Evolutionary conservation across 1,284 basidiomycete genomes (phyloP).

Genomic region (Porodaedalea pini): DNA sequence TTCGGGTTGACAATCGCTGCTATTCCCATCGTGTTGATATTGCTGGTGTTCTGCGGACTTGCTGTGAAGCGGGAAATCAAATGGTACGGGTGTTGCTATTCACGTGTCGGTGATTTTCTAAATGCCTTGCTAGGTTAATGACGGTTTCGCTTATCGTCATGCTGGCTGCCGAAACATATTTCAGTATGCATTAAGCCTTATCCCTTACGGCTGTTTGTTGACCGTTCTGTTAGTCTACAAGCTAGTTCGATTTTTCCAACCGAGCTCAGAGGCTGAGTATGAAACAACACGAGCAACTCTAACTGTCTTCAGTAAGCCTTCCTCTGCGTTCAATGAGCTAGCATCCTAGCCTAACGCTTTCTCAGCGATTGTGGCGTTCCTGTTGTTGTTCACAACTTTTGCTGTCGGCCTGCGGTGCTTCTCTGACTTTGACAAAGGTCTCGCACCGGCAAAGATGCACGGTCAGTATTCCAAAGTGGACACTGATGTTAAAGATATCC

Average conservation of each 20-base stretch:
- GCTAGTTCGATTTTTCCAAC: constrained; percentile 72
- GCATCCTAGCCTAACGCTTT: constrained; percentile 10
- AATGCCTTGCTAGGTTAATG: constrained; percentile 53
- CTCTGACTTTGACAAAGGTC: constrained; percentile 73
- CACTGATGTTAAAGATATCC: constrained; percentile 17
- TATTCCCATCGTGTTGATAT: constrained; percentile 71
- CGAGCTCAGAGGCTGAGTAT: constrained; percentile 51
- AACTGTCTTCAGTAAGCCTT: constrained; percentile 58
- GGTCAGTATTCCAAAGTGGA: constrained; percentile 48
- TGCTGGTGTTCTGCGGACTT: constrained; percentile 62
- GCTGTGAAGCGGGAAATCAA: constrained; percentile 78
- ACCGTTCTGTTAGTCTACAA: constrained; percentile 60
- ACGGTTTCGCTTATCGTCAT: constrained; percentile 63
- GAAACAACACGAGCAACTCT: constrained; percentile 69
- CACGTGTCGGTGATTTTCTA: neutral
- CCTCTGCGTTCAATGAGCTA: too few species aligned
- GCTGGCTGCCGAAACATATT: constrained; percentile 71
- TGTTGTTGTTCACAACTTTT: constrained; percentile 69
- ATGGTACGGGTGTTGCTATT: constrained; percentile 42
- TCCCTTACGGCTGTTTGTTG: constrained; percentile 43
- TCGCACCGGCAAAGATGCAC: constrained; percentile 64
- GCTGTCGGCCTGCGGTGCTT: constrained; percentile 73
- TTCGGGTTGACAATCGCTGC: constrained; percentile 78
- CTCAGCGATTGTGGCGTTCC: constrained; percentile 67
- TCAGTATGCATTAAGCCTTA: constrained; percentile 17